Percentiles rank a stretch among this genome's conserved stretches.
phyloP scores from a whole-genome alignment of 192 early-diverging fungal species.

The Umbelopsis ramanniana region DNA sequence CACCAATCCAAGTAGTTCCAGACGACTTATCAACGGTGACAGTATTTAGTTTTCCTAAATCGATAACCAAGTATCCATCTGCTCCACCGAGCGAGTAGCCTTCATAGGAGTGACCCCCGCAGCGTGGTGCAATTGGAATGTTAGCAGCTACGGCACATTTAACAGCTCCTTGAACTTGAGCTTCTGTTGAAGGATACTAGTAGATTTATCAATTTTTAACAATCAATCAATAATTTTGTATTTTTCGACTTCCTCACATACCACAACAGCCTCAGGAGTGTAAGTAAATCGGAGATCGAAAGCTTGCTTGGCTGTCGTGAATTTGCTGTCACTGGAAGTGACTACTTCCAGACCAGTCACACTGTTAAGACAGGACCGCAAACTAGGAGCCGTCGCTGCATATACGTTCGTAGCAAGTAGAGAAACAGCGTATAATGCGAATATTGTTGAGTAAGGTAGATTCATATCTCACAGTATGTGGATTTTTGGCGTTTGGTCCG shows the following conservation, averaged over 20 bases:
- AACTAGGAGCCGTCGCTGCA: neutral
- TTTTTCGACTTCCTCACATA: neutral
- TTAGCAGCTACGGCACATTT: constrained; percentile 38
- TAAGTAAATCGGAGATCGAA: constrained; percentile 19
- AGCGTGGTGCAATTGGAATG: constrained; percentile 42
- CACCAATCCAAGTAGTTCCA: constrained; percentile 49
- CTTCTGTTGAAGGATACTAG: constrained; percentile 2
- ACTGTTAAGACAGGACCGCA: neutral
- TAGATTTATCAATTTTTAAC: neutral
- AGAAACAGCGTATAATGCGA: neutral
- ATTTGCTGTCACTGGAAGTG: neutral
- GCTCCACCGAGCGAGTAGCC: constrained; percentile 50
- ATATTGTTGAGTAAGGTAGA: too few relatives aligned
- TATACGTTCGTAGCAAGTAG: neutral
- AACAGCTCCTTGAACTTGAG: constrained; percentile 25
- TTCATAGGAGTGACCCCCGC: constrained; percentile 66
- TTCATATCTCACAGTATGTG: too few relatives aligned
- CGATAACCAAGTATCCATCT: constrained; percentile 53
- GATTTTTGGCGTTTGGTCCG: too few relatives aligned
- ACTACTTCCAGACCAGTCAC: constrained; percentile 2
- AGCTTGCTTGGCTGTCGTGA: neutral
- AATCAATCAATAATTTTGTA: too few relatives aligned
- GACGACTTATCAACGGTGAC: constrained; percentile 30
- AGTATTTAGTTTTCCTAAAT: constrained; percentile 44
- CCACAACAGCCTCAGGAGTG: constrained; percentile 3